Conservation (phyloP, 2,329 filamentous ascomycete species). For the Stachybotrys chlorohalonatus region DNA sequence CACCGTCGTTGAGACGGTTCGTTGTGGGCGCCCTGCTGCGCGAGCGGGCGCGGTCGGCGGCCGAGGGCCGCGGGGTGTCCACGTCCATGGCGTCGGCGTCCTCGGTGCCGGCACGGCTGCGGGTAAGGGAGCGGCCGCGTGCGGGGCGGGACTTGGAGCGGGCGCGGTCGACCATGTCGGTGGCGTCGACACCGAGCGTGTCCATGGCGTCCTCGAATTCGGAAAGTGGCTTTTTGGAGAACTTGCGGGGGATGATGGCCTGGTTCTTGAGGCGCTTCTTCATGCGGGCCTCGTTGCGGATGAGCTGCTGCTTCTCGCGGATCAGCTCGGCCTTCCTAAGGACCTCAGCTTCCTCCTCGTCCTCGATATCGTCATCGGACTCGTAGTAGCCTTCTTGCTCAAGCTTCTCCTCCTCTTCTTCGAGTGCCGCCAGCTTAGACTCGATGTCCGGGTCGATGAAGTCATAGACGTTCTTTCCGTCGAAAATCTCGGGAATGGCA, state of each 20-base stretch:
- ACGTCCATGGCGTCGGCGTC: constrained; percentile 71
- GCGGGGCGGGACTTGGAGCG: constrained; percentile 49
- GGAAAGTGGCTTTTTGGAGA: constrained; percentile 71
- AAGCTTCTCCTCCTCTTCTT: constrained; percentile 90
- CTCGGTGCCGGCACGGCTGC: constrained; percentile 53
- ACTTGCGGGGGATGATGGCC: constrained; percentile 79
- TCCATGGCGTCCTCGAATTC: constrained; percentile 83
- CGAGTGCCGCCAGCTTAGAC: constrained; percentile 78
- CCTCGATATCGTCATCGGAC: constrained; percentile 71
- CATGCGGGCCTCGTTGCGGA: constrained; percentile 91
- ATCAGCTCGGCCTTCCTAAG: constrained; percentile 90
- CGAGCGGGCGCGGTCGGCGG: constrained; percentile 53
- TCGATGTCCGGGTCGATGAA: constrained; percentile 97
- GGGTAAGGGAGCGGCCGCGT: constrained; percentile 62
- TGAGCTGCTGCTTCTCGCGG: constrained; percentile 84
- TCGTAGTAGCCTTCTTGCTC: constrained; percentile 93
- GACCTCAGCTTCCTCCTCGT: constrained; percentile 80
- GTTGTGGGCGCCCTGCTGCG: constrained; percentile 56
- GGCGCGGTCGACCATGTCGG: constrained; percentile 63
- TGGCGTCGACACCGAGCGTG: constrained; percentile 76
- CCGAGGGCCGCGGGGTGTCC: constrained; percentile 33
- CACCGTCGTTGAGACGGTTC: constrained; percentile 69
- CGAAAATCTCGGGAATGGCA: constrained; percentile 85
- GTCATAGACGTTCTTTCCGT: constrained; percentile 96
- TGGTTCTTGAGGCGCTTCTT: constrained; percentile 97